A percentile compares a stretch with the other conserved stretches of the same genome.
Conservation (phyloP, 202 grass and related monocot genomes). For the Zizania palustris region DNA sequence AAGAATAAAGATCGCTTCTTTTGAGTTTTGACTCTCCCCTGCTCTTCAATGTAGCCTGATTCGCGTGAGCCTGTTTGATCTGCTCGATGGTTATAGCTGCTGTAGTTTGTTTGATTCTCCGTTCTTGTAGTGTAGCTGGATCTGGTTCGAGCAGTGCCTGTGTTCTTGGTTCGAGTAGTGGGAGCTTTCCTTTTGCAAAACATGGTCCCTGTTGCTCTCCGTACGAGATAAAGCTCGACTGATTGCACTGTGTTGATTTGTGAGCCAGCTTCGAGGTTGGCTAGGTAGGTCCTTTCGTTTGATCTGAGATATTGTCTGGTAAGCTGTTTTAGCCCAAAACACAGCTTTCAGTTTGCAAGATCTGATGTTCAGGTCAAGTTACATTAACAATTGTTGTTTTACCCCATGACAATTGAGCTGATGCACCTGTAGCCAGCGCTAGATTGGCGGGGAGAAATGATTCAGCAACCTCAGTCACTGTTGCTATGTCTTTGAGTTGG, state of each 20-base stretch:
- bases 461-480: background rate
- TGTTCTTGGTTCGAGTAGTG: too few relatives aligned
- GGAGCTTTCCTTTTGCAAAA: background rate
- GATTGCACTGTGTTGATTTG: background rate
- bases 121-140: constrained; percentile 1
- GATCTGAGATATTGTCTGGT: background rate
- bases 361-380: constrained; percentile 23
- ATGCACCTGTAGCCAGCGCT: background rate
- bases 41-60: background rate
- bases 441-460: background rate
- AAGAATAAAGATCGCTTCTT: constrained; percentile 32
- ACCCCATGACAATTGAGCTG: background rate
- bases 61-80: background rate
- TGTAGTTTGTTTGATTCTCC: background rate
- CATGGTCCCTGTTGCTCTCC: background rate
- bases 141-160: constrained; percentile 24
- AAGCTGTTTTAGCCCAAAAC: background rate
- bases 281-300: background rate
- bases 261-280: background rate
- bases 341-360: constrained; percentile 6
- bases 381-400: background rate
- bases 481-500: background rate
- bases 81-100: background rate
- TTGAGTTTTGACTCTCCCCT: background rate
- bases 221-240: background rate